Conservation (phyloP, 2,329 filamentous ascomycete genomes). For the Phialophora macrospora region DNA sequence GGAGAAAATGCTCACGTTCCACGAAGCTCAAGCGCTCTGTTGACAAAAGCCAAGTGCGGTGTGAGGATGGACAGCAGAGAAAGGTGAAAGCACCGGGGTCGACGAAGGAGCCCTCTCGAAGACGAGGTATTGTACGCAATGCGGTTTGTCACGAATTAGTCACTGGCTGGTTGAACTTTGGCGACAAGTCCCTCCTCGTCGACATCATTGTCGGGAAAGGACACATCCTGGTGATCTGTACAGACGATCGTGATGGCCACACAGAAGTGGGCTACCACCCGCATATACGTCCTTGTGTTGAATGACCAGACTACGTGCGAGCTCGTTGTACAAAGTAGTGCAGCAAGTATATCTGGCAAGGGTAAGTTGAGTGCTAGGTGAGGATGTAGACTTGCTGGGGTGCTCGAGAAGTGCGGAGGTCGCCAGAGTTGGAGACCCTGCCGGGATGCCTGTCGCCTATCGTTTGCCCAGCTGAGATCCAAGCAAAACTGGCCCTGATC, state of each 20-base stretch:
- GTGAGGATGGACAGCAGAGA: not conserved
- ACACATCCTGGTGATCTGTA: not conserved
- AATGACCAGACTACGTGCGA: not conserved
- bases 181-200: not conserved
- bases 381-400: no score
- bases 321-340: not conserved
- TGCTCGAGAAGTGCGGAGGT: not conserved
- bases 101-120: not conserved
- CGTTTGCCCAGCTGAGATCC: constrained; percentile 9
- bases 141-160: constrained; percentile 13
- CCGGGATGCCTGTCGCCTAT: not conserved
- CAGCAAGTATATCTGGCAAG: not conserved
- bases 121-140: not conserved
- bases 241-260: not conserved
- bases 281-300: not conserved
- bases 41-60: not conserved
- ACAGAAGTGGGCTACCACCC: not conserved
- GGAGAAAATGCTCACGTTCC: not conserved
- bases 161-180: not conserved
- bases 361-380: not conserved
- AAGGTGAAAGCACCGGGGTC: not conserved
- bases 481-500: constrained; percentile 8
- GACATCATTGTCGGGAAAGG: not conserved
- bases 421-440: not conserved
- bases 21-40: not conserved